phyloP scores from a whole-genome alignment of 768 basidiomycete genomes.

The Trametopsis cervina region DNA sequence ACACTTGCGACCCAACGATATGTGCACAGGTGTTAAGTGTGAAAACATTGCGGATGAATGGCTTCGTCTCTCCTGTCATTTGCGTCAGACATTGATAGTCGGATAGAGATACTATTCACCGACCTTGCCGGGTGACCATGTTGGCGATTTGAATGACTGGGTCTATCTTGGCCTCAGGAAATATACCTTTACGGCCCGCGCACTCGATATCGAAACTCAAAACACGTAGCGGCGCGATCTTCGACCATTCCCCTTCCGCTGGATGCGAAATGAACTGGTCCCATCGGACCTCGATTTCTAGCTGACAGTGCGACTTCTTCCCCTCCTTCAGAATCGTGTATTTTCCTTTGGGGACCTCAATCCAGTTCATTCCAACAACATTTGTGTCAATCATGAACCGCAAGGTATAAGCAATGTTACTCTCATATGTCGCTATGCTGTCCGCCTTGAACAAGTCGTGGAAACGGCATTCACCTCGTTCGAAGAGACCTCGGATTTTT shows the following conservation, averaged over 20 bases:
- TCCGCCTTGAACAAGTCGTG: conserved; percentile 37
- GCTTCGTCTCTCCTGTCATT: conserved; percentile 72
- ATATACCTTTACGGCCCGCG: conserved; percentile 94
- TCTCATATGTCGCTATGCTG: conserved; percentile 74
- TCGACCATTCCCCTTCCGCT: conserved; percentile 89
- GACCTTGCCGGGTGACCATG: conserved; percentile 98
- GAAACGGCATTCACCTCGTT: conserved; percentile 46
- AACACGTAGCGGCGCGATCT: conserved; percentile 87
- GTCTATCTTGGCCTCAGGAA: conserved; percentile 85
- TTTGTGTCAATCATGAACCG: conserved; percentile 98
- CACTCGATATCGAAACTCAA: conserved; percentile 99
- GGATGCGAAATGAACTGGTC: conserved; percentile 83
- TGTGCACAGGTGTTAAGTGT: conserved; percentile 91
- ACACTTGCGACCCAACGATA: conserved; percentile 96
- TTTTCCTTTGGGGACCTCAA: conserved; percentile 81
- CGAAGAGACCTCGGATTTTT: conserved; percentile 81
- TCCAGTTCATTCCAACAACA: conserved; percentile 99
- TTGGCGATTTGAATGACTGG: conserved; percentile 99
- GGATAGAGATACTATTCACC: conserved; percentile 12
- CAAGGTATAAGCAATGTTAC: conserved; percentile 85
- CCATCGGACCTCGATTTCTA: conserved; percentile 80
- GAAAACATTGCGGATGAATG: conserved; percentile 95
- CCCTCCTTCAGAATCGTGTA: conserved; percentile 58
- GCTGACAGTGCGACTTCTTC: conserved; percentile 79
- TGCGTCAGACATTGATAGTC: neutral